A percentile compares a stretch with the other conserved stretches of the same genome.
phyloP scores from a whole-genome alignment of 2,329 filamentous ascomycete genomes.

The Stagonosporopsis rhizophila region DNA sequence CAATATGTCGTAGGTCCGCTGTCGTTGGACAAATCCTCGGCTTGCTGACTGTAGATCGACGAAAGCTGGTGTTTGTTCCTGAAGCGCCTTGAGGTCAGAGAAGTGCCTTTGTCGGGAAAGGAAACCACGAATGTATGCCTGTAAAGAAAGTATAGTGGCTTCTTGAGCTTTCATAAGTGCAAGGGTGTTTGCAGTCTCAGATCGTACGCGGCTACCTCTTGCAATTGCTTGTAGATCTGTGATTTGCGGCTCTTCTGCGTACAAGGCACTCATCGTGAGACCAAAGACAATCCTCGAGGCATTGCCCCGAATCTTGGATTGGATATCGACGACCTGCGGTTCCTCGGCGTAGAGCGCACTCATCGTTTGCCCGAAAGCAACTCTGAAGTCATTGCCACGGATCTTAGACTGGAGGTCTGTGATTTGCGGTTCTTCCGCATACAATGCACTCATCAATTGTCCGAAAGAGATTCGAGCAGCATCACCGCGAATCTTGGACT shows the following conservation, averaged over 20 bases:
- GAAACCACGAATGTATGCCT: slow-evolving; percentile 60
- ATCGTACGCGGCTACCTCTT: slow-evolving; percentile 46
- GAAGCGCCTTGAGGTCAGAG: slow-evolving; percentile 60
- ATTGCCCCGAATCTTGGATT: slow-evolving; percentile 53
- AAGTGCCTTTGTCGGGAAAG: slow-evolving; percentile 53
- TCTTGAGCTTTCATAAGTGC: slow-evolving; percentile 55
- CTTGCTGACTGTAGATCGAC: slow-evolving; percentile 70
- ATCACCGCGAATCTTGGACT: slow-evolving; percentile 55
- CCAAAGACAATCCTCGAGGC: slow-evolving; percentile 34
- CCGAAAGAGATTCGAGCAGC: slow-evolving; percentile 35
- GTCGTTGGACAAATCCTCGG: slow-evolving; percentile 70
- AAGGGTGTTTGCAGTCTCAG: slow-evolving; percentile 41
- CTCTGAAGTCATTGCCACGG: slow-evolving; percentile 46
- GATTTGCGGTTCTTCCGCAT: slow-evolving; percentile 39
- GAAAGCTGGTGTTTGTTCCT: slow-evolving; percentile 64
- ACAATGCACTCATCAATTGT: slow-evolving; percentile 42
- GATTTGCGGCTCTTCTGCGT: slow-evolving; percentile 39
- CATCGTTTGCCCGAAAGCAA: slow-evolving; percentile 38
- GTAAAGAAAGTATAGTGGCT: slow-evolving; percentile 55
- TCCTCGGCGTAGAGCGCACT: slow-evolving; percentile 43
- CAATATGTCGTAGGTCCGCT: slow-evolving; percentile 68
- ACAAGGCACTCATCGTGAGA: slow-evolving; percentile 41
- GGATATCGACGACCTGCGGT: slow-evolving; percentile 47
- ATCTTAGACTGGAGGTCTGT: slow-evolving; percentile 55
- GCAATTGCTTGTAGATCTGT: slow-evolving; percentile 52